phyloP scores from a whole-genome alignment of 371 early-diverging fungal species.

The Saksenaea oblongispora region DNA sequence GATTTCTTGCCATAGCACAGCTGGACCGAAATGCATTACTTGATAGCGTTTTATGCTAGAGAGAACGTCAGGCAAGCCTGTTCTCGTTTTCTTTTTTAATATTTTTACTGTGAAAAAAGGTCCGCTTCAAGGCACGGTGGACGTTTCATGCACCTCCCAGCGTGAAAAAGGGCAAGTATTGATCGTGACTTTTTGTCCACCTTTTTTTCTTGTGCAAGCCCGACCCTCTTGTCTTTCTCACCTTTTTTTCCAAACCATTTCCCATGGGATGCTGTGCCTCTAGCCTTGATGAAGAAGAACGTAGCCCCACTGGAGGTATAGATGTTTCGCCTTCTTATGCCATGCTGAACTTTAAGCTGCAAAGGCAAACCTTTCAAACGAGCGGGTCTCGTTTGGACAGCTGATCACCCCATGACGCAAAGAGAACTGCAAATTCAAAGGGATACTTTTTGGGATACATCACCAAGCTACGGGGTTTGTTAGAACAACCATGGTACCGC shows the following conservation, averaged over 20 bases:
- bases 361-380: conserved; percentile 43
- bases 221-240: not conserved
- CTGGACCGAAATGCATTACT: too few species aligned
- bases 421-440: conserved; percentile 53
- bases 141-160: not conserved
- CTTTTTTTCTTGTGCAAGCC: not conserved
- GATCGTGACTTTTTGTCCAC: not conserved
- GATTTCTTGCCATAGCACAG: too few species aligned
- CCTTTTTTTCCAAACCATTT: not conserved
- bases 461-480: conserved; percentile 64
- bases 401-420: conserved; percentile 49
- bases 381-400: conserved; percentile 35
- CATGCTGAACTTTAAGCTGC: conserved; percentile 6
- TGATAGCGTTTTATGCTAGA: too few species aligned
- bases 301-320: conserved; percentile 5
- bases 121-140: too few species aligned
- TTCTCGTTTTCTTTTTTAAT: too few species aligned
- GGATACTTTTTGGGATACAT: conserved; percentile 75
- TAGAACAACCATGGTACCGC: not conserved
- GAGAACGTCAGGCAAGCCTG: too few species aligned
- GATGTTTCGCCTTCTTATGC: not conserved
- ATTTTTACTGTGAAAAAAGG: too few species aligned
- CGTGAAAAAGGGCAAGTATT: not conserved
- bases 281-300: conserved; percentile 17
- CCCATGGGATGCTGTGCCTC: conserved; percentile 44